Percentiles rank a stretch among this genome's conserved stretches.
Evolutionary conservation across 331 rosid genomes (phyloP).

Genomic region (Cydonia oblonga): DNA sequence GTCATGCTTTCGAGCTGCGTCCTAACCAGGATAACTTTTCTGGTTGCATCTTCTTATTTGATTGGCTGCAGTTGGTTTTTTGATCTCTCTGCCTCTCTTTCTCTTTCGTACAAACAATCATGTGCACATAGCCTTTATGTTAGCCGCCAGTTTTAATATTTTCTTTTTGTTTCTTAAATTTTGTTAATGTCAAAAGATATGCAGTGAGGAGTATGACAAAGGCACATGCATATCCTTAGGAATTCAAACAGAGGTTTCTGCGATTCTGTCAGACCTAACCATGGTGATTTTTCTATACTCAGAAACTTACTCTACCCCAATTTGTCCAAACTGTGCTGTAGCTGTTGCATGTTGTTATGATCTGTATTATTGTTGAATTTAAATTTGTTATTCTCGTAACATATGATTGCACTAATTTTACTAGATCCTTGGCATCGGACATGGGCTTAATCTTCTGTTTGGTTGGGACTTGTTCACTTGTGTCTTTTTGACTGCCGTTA

Average conservation of each 20-base stretch:
- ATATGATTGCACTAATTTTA: constrained; percentile 23
- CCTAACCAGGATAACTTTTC: neutral
- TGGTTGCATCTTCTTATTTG: neutral
- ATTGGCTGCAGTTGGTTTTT: neutral
- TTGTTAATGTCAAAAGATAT: constrained; percentile 43
- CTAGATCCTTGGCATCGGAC: constrained; percentile 81
- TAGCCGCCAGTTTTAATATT: neutral
- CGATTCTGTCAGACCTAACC: constrained; percentile 75
- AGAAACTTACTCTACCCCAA: neutral
- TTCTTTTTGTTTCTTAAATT: neutral
- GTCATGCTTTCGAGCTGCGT: neutral
- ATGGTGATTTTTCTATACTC: constrained; percentile 45
- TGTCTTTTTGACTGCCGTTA: constrained; percentile 65
- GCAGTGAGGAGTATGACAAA: constrained; percentile 72
- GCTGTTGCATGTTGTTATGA: neutral
- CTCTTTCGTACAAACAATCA: neutral
- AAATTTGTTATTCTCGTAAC: neutral
- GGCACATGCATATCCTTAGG: constrained; percentile 78
- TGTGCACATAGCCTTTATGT: neutral
- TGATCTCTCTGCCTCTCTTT: neutral
- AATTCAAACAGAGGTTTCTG: constrained; percentile 75
- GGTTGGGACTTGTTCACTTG: constrained; percentile 97
- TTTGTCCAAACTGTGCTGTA: neutral
- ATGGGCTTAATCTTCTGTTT: constrained; percentile 77
- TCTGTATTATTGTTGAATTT: neutral